Evolutionary conservation across 106 monocot genomes (phyloP).

Genomic region (Allium cepa): DNA sequence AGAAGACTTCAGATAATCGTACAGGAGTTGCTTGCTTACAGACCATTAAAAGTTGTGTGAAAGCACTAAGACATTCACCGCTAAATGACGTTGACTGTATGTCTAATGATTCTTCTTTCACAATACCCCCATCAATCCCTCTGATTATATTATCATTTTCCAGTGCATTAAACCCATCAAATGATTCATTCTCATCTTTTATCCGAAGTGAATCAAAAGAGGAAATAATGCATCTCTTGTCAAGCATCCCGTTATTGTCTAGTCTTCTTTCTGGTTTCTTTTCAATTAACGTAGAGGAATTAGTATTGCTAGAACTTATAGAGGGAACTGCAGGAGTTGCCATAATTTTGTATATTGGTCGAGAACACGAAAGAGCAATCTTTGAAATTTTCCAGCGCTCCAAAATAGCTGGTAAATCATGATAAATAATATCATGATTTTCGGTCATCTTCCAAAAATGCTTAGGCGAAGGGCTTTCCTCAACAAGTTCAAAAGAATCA

Average conservation of each 20-base stretch:
- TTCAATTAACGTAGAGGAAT: constrained; percentile 7
- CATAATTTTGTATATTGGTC: constrained; percentile 15
- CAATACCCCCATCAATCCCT: constrained; percentile 15
- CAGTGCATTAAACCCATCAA: constrained; percentile 5
- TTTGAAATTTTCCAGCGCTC: constrained; percentile 74
- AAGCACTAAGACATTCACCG: constrained; percentile 42
- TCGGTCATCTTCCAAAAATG: constrained; percentile 43
- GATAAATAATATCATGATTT: constrained; percentile 24
- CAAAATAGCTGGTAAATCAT: constrained; percentile 71
- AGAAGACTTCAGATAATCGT: constrained; percentile 56
- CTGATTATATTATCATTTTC: constrained; percentile 4
- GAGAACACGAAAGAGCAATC: constrained; percentile 23
- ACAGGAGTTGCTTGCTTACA: constrained; percentile 62
- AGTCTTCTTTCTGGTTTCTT: constrained; percentile 22
- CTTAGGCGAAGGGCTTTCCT: constrained; percentile 85
- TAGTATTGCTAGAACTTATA: constrained; percentile 3
- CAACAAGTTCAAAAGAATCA: constrained; percentile 75
- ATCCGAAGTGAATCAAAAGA: constrained; percentile 50
- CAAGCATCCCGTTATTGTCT: constrained; percentile 7
- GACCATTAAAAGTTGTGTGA: constrained; percentile 68
- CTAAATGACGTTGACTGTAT: constrained; percentile 10
- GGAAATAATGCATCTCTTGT: constrained; percentile 15
- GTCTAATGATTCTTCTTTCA: constrained; percentile 12
- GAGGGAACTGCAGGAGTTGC: constrained; percentile 11
- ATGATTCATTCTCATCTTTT: constrained; percentile 23